Conservation (phyloP, 441 rosid genomes). For the Pelargonium myrrhifolium region DNA sequence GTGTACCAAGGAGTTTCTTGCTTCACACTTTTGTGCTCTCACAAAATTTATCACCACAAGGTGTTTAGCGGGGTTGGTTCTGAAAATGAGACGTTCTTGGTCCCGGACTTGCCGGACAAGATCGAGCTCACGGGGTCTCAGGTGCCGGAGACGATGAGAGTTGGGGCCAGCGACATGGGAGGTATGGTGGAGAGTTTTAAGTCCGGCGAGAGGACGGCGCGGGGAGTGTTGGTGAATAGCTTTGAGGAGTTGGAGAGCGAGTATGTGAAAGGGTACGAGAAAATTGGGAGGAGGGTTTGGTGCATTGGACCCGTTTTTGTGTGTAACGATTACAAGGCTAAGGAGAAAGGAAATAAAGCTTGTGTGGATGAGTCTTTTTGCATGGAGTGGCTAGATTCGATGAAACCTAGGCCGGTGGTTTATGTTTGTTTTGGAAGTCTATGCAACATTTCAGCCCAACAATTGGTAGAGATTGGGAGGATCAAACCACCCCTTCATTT, state of each 20-base stretch:
- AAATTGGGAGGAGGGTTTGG: slow-evolving; percentile 12
- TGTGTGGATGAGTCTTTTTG: slow-evolving; percentile 3
- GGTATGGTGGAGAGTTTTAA: too few species aligned
- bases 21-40: too few species aligned
- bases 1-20: too few species aligned
- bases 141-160: too few species aligned
- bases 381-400: slow-evolving; percentile 26
- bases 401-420: slow-evolving; percentile 7
- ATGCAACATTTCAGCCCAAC: neutral
- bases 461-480: slow-evolving; percentile 25
- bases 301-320: slow-evolving; percentile 18
- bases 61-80: too few species aligned
- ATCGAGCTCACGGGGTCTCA: too few species aligned
- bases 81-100: too few species aligned
- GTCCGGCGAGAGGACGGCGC: neutral
- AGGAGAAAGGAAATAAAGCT: slow-evolving; percentile 18
- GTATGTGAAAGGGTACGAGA: slow-evolving; percentile 8
- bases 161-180: too few species aligned
- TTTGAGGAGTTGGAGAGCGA: slow-evolving; percentile 16
- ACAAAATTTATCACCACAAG: too few species aligned
- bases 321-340: slow-evolving; percentile 11
- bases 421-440: slow-evolving; percentile 24
- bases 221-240: slow-evolving; percentile 13
- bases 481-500: slow-evolving; percentile 18
- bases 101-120: too few species aligned